These are phyloP conservation scores for Neltuma alba DNA, from an alignment of 306 rosid genomes.

Conservation along the genomic window DNA sequence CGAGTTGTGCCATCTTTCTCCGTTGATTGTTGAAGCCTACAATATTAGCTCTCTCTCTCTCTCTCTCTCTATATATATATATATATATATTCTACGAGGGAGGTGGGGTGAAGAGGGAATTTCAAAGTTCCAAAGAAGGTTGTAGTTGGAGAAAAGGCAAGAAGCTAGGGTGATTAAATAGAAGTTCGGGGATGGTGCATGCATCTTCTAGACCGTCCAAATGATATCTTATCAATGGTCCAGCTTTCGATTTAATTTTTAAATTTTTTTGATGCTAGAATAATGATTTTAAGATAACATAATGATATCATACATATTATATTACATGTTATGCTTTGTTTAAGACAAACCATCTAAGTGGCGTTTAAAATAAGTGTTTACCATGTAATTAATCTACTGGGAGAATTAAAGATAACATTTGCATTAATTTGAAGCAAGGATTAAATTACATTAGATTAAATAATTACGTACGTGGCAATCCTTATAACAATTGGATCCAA, in stretches of 20 bases:
- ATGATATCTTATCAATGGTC: no score
- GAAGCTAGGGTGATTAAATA: conserved; percentile 19
- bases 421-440: neutral
- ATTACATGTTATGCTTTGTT: no score
- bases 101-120: no score
- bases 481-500: neutral
- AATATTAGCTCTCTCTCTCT: no score
- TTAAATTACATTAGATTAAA: neutral
- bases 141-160: conserved; percentile 6
- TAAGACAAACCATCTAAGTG: neutral
- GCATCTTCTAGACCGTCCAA: no score
- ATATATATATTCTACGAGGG: no score
- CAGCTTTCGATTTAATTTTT: no score
- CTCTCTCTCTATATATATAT: no score
- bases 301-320: no score
- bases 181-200: neutral
- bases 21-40: no score
- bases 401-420: neutral
- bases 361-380: neutral
- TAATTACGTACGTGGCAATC: neutral
- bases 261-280: no score
- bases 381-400: neutral
- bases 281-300: no score
- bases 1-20: conserved; percentile 38
- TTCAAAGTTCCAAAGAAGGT: neutral